Conservation (phyloP, 495 filamentous ascomycete species). For the Schizothecium vesticola region DNA sequence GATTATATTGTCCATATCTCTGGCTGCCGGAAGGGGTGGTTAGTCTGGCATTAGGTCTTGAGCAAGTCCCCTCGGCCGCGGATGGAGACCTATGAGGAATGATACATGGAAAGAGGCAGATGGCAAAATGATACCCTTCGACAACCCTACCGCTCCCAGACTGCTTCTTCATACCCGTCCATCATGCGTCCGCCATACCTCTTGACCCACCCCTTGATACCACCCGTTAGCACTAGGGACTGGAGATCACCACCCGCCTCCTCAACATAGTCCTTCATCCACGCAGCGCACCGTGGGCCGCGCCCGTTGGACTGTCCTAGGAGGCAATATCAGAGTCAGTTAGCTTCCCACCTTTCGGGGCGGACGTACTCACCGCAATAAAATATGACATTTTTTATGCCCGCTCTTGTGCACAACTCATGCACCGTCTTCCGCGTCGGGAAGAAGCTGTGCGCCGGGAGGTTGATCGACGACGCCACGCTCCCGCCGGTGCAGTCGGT, state of each 20-base stretch:
- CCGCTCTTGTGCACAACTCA: slow-evolving; percentile 37
- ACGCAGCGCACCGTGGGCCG: slow-evolving; percentile 43
- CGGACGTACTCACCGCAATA: slow-evolving; percentile 40
- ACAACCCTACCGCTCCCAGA: slow-evolving; percentile 29
- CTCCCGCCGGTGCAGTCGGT: slow-evolving; percentile 30
- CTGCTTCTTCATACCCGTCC: slow-evolving; percentile 43
- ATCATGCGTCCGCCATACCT: slow-evolving; percentile 39
- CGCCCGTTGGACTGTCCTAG: slow-evolving; percentile 40
- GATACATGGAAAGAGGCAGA: not conserved
- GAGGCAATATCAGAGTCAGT: not conserved
- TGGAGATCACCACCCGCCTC: slow-evolving; percentile 33
- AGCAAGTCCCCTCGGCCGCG: not conserved
- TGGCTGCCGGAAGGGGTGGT: not conserved
- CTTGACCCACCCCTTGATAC: slow-evolving; percentile 47
- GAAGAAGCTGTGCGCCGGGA: slow-evolving; percentile 47
- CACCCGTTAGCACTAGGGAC: slow-evolving; percentile 42
- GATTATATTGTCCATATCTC: not conserved
- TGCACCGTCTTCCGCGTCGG: slow-evolving; percentile 34
- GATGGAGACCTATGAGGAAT: not conserved
- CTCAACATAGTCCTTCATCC: slow-evolving; percentile 43
- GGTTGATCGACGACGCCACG: slow-evolving; percentile 33
- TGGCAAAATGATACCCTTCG: slow-evolving; percentile 1
- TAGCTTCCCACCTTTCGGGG: not conserved
- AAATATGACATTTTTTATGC: slow-evolving; percentile 42
- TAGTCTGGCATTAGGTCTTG: slow-evolving; percentile 9